Percentiles rank a stretch among this genome's conserved stretches.
phyloP scores from a whole-genome alignment of 2,329 filamentous ascomycete species.

The Apiospora pterosperma region DNA sequence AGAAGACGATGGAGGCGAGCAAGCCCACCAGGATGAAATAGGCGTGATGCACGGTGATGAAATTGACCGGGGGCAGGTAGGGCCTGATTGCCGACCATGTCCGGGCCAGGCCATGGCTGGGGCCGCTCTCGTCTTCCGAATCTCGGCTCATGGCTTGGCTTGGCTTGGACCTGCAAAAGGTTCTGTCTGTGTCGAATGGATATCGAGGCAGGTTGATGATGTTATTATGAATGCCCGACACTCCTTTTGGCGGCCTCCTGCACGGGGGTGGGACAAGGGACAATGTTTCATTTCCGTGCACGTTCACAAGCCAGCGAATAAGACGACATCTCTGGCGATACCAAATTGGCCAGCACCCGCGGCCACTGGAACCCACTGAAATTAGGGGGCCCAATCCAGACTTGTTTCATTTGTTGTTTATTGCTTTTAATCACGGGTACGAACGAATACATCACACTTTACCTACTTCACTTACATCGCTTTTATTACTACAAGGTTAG shows the following conservation, averaged over 20 bases:
- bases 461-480: too few relatives aligned
- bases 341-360: neutral
- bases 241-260: constrained; percentile 1
- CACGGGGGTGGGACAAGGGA: neutral
- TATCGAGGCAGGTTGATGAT: too few relatives aligned
- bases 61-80: constrained; percentile 47
- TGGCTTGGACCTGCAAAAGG: too few relatives aligned
- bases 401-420: too few relatives aligned
- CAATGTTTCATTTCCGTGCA: neutral
- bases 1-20: constrained; percentile 58
- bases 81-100: constrained; percentile 11
- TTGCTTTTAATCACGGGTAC: too few relatives aligned
- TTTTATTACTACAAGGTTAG: too few relatives aligned
- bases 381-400: neutral
- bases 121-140: neutral
- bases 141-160: neutral
- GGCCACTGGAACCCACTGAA: neutral
- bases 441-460: too few relatives aligned
- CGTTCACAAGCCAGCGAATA: neutral
- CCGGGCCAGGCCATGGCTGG: neutral
- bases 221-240: neutral
- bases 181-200: too few relatives aligned
- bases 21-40: constrained; percentile 60
- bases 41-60: constrained; percentile 62
- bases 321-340: neutral